Evolutionary conservation across 768 basidiomycete species (phyloP), one percentile per base, ranked within the genome.

Genomic region (Udeniomyces megalosporus): DNA sequence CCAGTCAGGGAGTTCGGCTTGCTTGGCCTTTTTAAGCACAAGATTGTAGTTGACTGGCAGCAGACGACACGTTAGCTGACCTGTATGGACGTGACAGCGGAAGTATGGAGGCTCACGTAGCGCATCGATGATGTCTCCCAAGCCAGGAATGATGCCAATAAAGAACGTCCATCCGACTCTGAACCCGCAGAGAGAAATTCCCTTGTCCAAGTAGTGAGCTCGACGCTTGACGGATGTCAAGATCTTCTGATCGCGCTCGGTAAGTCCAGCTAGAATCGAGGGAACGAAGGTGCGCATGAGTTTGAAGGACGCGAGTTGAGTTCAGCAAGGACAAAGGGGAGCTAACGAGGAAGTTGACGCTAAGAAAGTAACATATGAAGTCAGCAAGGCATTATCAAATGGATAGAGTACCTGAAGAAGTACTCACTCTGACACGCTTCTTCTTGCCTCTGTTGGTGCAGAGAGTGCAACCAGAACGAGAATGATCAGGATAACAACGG

Each of bases 11-110:
- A 64, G 28, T 12, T 64, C 63, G 29, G 51, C 51, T 26, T 64
- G 32, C 31, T 63, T 57, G n/a, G 50, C 29, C 28, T 59, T 59
- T 53, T 60, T 64, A 14, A 54, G n/a, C 51, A 64, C 42, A 7
- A 64, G 58, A n/a, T 47, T 60, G 45, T 64, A 58, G 51, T 64
- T 64, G n/a, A 64, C 51, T 53, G n/a, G n/a, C n/a, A n/a, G n/a
- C n/a, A n/a, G n/a, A n/a, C n/a, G n/a, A n/a, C n/a, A n/a, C n/a
- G n/a, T n/a, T n/a, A n/a, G n/a, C n/a, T n/a, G n/a, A n/a, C n/a
- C n/a, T n/a, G n/a, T n/a, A n/a, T n/a, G n/a, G n/a, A n/a, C n/a
- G n/a, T n/a, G n/a, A n/a, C n/a, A n/a, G n/a, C n/a, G n/a, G n/a
- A n/a, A n/a, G n/a, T n/a, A n/a, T n/a, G n/a, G n/a, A n/a, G n/a